Evolutionary conservation across 106 monocot species (phyloP).

Genomic region (Acanthochlamys bracteata): DNA sequence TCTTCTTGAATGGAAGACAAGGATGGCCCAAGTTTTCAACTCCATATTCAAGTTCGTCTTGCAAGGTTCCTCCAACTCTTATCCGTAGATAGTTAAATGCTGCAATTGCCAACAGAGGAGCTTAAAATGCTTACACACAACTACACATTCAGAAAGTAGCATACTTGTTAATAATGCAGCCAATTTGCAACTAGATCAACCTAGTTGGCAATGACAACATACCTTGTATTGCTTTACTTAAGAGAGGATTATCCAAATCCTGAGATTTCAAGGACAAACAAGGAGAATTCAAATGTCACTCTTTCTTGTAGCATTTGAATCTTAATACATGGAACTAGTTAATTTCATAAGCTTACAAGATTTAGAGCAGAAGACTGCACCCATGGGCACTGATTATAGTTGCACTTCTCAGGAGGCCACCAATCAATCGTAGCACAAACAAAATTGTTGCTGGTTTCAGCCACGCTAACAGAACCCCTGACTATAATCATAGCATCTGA

Average conservation of each 20-base stretch:
- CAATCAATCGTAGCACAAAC: constrained; percentile 94
- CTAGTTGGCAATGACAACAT: background rate
- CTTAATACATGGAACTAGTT: constrained; percentile 2
- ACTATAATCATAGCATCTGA: constrained; percentile 36
- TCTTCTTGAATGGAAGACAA: constrained; percentile 44
- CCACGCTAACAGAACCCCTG: constrained; percentile 32
- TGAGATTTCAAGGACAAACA: constrained; percentile 2
- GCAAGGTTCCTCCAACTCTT: constrained; percentile 85
- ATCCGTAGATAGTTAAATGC: constrained; percentile 38
- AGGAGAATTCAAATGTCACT: too few relatives aligned
- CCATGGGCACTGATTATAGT: constrained; percentile 86
- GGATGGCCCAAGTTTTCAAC: constrained; percentile 17
- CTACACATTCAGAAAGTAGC: background rate
- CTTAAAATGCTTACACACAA: background rate
- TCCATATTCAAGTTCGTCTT: constrained; percentile 78
- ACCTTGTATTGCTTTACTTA: constrained; percentile 33
- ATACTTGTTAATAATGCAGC: background rate
- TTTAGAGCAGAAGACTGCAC: constrained; percentile 70
- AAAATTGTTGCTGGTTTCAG: constrained; percentile 56
- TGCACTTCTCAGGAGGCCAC: constrained; percentile 94
- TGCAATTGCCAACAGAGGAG: background rate
- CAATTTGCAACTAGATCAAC: too few relatives aligned
- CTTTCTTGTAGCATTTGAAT: background rate
- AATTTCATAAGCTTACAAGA: constrained; percentile 42
- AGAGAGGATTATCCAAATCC: constrained; percentile 30